Conservation (phyloP, 176 grass and related monocot species). For the Cymbopogon citratus region DNA sequence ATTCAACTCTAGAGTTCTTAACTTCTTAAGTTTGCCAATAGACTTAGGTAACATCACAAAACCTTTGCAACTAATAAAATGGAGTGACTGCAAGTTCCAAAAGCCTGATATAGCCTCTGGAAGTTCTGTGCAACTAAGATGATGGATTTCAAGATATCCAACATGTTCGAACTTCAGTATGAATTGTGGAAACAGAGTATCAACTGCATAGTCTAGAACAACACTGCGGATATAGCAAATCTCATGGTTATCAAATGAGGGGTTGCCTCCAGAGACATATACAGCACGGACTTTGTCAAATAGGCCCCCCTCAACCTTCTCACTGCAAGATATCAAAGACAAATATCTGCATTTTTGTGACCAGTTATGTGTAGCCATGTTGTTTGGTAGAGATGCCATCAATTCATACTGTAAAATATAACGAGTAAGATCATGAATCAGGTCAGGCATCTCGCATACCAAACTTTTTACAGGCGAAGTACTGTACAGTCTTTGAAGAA, state of each 20-base stretch:
- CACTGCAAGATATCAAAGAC: not conserved
- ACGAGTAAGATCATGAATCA: not conserved
- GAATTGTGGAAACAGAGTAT: not conserved
- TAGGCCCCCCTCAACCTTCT: not conserved
- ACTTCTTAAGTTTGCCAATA: slow-evolving; percentile 14
- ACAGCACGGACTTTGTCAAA: not conserved
- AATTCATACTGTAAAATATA: not conserved
- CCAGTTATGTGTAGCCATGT: not conserved
- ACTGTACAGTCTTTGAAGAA: not conserved
- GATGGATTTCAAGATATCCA: not conserved
- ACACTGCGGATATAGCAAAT: not conserved
- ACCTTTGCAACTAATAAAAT: not conserved
- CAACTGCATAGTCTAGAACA: not conserved
- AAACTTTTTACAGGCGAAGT: not conserved
- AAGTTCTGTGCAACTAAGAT: not conserved
- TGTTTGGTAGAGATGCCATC: not conserved
- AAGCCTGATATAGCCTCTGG: not conserved
- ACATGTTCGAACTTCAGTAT: not conserved
- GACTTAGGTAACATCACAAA: not conserved
- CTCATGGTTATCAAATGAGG: not conserved
- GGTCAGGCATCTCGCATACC: not conserved
- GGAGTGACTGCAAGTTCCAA: slow-evolving; percentile 19
- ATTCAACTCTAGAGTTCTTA: not conserved
- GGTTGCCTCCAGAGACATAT: not conserved
- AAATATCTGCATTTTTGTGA: not conserved